Percentiles rank a stretch among this genome's conserved stretches.
Evolutionary conservation across 2,329 filamentous ascomycete genomes (phyloP).

Genomic region (Dactylonectria estremocensis): DNA sequence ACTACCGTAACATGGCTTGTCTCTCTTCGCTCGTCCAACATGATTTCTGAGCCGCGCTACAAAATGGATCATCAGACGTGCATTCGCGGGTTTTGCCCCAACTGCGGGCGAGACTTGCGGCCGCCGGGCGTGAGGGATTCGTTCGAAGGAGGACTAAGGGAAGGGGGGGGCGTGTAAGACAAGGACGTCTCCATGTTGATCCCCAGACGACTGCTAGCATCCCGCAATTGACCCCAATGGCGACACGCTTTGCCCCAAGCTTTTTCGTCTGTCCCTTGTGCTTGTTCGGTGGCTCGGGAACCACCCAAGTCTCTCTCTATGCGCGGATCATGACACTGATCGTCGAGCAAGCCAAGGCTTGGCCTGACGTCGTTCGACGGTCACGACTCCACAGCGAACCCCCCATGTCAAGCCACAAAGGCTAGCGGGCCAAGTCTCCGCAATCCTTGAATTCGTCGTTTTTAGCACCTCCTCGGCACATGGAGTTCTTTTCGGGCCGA

Average conservation of each 20-base stretch:
- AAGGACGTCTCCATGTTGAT: neutral
- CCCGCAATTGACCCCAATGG: slow-evolving; percentile 2
- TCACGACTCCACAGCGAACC: slow-evolving; percentile 23
- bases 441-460: slow-evolving; percentile 19
- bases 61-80: slow-evolving; percentile 18
- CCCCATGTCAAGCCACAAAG: slow-evolving; percentile 18
- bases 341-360: neutral
- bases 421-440: slow-evolving; percentile 15
- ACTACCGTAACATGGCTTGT: neutral
- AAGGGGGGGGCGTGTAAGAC: neutral
- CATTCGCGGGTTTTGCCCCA: slow-evolving; percentile 25
- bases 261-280: too few species aligned
- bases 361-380: slow-evolving; percentile 25
- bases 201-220: neutral
- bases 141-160: neutral
- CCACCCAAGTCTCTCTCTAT: neutral
- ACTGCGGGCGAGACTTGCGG: neutral
- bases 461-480: slow-evolving; percentile 30
- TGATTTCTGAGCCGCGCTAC: slow-evolving; percentile 5
- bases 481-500: slow-evolving; percentile 36
- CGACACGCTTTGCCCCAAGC: neutral
- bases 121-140: neutral
- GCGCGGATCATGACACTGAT: neutral
- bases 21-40: neutral
- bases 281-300: neutral